These are phyloP conservation scores for Malassezia equina DNA, from an alignment of 1,284 basidiomycete species.

Conservation along the genomic window DNA sequence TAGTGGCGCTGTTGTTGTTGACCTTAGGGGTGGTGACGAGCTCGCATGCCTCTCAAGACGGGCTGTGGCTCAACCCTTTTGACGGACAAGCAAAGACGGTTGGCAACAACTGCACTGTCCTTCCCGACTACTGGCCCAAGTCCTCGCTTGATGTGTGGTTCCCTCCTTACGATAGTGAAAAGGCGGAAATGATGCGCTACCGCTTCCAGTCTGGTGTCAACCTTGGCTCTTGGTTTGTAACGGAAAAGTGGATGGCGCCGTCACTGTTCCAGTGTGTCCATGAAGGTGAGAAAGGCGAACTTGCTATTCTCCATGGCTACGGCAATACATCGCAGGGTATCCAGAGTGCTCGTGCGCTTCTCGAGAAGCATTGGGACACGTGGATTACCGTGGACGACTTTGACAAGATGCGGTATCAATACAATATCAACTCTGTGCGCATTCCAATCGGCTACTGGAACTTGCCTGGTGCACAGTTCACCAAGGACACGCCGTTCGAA, in stretches of 20 bases:
- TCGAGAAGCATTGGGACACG: slow-evolving; percentile 70
- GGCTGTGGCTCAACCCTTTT: neutral
- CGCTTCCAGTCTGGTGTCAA: slow-evolving; percentile 38
- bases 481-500: slow-evolving; percentile 56
- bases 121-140: slow-evolving; percentile 30
- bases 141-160: slow-evolving; percentile 26
- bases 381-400: slow-evolving; percentile 57
- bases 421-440: slow-evolving; percentile 49
- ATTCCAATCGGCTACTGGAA: slow-evolving; percentile 47
- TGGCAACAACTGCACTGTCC: slow-evolving; percentile 33
- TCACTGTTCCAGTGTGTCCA: slow-evolving; percentile 60
- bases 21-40: neutral
- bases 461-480: slow-evolving; percentile 47
- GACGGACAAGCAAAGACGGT: slow-evolving; percentile 8
- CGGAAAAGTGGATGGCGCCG: slow-evolving; percentile 67
- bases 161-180: slow-evolving; percentile 31
- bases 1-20: neutral
- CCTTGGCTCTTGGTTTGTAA: slow-evolving; percentile 54
- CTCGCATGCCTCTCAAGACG: neutral
- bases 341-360: slow-evolving; percentile 49
- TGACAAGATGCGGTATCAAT: slow-evolving; percentile 34
- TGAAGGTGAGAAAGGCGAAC: slow-evolving; percentile 53
- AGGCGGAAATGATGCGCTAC: slow-evolving; percentile 36
- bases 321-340: slow-evolving; percentile 54
- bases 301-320: slow-evolving; percentile 50